Evolutionary conservation across 2,329 filamentous ascomycete genomes (phyloP), one percentile per base, ranked within the genome.

Genomic region (Aspergillus sp.): DNA sequence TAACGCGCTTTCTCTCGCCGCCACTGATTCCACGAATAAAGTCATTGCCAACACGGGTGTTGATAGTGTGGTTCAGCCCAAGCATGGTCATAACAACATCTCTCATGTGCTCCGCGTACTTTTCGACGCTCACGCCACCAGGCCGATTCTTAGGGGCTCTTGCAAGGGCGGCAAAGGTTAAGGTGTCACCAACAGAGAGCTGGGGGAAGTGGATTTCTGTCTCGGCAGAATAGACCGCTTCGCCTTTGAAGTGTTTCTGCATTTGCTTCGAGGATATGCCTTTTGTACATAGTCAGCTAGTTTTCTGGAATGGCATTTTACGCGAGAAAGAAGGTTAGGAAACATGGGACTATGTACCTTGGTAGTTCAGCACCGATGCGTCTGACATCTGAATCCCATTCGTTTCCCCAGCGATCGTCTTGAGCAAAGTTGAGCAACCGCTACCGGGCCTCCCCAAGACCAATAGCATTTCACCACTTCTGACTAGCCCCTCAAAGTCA

Each of bases 371-470:
- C 10, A 20, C 18, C 10, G 18, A 11, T 75, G 95, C 90, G 61
- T 91, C 91, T 18, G 90, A 85, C 60, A 96, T 84, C 0, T 47
- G 22, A 6, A 47, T 47, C 45, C 45, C 45, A 24, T 47, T 47
- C 45, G 24, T 47, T 47, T 47, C 45, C 6, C 45, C 45, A 16
- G 45, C 45, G 12, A 47, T 47, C 22, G 90, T 90, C 81, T 95
- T 96, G 63, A 96, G 80, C 64, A 95, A 87, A 1, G 91, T 96
- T 12, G 89, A 91, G 75, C 91, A 96, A 52, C 77, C 76, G 52
- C 69, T 71, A 1, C 75, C 74, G 2, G 75, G 75, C 14, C 72
- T 69, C 20, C 75, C 74, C 12, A 77, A 65, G 3, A 77, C 75
- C n/a, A 76, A 62, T 2, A 75, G 61, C 62, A 77, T 67, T 60